Conservation (phyloP, 371 early-diverging fungal genomes). For the Mortierella sp. region DNA sequence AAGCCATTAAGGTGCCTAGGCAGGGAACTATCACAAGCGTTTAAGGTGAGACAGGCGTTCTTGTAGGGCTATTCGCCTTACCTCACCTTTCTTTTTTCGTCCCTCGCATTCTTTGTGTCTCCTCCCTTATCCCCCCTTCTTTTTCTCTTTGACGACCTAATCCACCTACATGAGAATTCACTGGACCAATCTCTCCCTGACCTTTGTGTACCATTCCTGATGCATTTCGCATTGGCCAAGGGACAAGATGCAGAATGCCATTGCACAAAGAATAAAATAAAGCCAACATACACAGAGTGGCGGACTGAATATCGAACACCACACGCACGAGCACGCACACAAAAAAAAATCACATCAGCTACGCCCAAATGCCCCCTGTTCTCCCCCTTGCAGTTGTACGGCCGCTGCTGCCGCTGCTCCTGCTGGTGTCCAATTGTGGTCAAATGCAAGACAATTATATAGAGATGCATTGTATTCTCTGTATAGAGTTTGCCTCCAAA, state of each 20-base stretch:
- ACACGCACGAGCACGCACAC: neutral
- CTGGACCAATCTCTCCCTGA: conserved; percentile 11
- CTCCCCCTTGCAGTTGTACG: neutral
- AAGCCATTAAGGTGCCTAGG: too few species aligned
- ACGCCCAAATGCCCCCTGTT: conserved; percentile 21
- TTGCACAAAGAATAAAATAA: conserved; percentile 16
- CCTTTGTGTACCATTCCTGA: conserved; percentile 39
- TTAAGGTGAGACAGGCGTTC: too few species aligned
- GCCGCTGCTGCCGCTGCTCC: neutral
- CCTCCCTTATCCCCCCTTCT: conserved; percentile 4
- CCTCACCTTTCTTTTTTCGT: neutral
- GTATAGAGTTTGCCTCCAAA: too few species aligned
- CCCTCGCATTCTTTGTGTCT: neutral
- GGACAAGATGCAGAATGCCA: conserved; percentile 17
- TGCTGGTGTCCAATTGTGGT: too few species aligned
- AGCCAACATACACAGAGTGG: neutral
- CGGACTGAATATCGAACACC: conserved; percentile 19
- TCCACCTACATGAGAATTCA: conserved; percentile 7
- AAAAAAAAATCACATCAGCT: conserved; percentile 8
- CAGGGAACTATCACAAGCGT: too few species aligned
- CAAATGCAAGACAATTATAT: too few species aligned
- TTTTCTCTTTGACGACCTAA: neutral
- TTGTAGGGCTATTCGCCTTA: too few species aligned
- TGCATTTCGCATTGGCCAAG: conserved; percentile 39
- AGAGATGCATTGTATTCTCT: too few species aligned